Base-by-base conservation (phyloP, 2,329 filamentous ascomycete genomes). In the Botrytis pseudocinerea region DNA sequence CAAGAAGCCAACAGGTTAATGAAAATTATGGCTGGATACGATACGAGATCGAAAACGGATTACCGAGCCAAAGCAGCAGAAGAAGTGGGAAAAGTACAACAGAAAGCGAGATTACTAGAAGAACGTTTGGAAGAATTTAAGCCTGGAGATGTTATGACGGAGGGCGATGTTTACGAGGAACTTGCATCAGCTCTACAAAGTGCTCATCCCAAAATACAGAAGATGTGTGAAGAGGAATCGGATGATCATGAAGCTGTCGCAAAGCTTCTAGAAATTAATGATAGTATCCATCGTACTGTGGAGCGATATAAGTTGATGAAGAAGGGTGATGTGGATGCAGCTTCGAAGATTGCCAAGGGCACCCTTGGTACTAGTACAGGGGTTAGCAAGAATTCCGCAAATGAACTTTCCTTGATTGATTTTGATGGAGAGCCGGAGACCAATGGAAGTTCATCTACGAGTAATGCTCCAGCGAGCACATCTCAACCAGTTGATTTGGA, bases 1-100 rank as follows among this genome's bases (percentile, higher is more conserved):
- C 95, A 98, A 82, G 96, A 99, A 85, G 96, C 96, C 71, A 99
- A 98, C 81, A 91, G 94, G 78, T 87, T 99, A 70, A 99, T 99
- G 96, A 99, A 99, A 84, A 89, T 99, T 77, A 98, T 99, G 96
- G 96, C 96, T 70, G 96, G 96, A 75, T 99, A 93, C 82, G 96
- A 99, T 82, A 98, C 93, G 73, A 88, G 95, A 78, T 92, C 94
- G 82, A 98, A 98, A 85, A 98, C 96, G 1, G 95, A 99, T 84
- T 99, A 98, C 83, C 91, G 96, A 76, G 96, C 96, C 76, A 99
- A 99, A 83, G 96, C 96, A 1, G 96, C 96, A 16, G 95, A 98
- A 81, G 96, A 99, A 76, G 94, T 99, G 12, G 88, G 90, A 77
- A 97, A 94, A 84, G 95, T 99, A 73, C 96, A 98, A 82, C 94